Conservation (phyloP, 192 early-diverging fungal species). For the Coemansia sp. region DNA sequence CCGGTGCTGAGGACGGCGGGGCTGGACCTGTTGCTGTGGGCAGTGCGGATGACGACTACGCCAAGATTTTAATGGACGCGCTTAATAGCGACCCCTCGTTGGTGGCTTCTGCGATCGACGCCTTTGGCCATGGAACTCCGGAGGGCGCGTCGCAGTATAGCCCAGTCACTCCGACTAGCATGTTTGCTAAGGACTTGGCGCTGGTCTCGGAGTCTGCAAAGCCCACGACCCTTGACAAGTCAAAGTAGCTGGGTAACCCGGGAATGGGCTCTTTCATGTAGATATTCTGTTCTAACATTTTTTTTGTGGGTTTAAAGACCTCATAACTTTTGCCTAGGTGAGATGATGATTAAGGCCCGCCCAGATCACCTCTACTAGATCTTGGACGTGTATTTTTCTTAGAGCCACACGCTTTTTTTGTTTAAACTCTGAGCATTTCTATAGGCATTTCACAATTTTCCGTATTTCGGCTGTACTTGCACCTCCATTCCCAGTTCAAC, state of each 20-base stretch:
- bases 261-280: background rate
- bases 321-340: background rate
- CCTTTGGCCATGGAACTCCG: background rate
- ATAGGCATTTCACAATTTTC: background rate
- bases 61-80: conserved; percentile 14
- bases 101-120: background rate
- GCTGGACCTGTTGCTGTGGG: background rate
- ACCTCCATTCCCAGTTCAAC: background rate
- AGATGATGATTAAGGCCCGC: background rate
- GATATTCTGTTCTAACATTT: background rate
- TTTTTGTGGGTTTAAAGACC: background rate
- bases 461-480: background rate
- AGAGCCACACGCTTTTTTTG: background rate
- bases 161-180: background rate
- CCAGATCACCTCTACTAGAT: background rate
- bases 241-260: background rate
- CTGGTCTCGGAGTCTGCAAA: background rate
- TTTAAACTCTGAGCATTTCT: background rate
- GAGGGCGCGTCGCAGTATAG: background rate
- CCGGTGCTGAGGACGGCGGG: background rate
- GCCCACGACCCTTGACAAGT: background rate
- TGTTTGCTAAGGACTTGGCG: background rate
- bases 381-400: background rate
- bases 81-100: background rate
- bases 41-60: conserved; percentile 1